Evolutionary conservation across 2,329 filamentous ascomycete genomes (phyloP).

Genomic region (Trichocomaceae sp.): DNA sequence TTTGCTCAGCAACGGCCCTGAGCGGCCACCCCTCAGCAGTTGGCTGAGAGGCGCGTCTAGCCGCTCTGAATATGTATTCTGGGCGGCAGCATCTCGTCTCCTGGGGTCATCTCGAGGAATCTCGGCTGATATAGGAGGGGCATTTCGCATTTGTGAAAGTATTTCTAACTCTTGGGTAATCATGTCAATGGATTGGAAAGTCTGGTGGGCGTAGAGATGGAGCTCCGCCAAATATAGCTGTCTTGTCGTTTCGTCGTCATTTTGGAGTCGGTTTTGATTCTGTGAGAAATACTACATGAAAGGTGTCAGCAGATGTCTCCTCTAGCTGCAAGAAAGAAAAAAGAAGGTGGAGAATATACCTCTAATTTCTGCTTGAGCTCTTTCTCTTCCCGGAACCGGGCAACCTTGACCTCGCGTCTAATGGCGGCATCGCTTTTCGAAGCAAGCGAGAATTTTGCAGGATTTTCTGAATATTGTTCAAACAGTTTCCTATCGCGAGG

Average conservation of each 20-base stretch:
- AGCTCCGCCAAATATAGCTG: conserved; percentile 72
- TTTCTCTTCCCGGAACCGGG: conserved; percentile 77
- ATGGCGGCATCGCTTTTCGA: conserved; percentile 60
- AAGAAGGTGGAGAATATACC: conserved; percentile 31
- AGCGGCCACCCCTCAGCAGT: conserved; percentile 41
- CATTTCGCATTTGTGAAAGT: conserved; percentile 61
- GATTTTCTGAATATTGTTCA: conserved; percentile 65
- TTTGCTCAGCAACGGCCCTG: conserved; percentile 67
- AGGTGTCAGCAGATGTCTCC: neutral
- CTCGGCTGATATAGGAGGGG: conserved; percentile 35
- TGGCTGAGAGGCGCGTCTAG: conserved; percentile 60
- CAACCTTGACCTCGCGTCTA: conserved; percentile 76
- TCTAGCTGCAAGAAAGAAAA: too few species aligned
- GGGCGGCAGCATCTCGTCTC: conserved; percentile 43
- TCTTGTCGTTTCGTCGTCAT: conserved; percentile 79
- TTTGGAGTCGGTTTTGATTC: conserved; percentile 55
- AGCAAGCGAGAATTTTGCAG: conserved; percentile 65
- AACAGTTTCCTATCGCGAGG: conserved; percentile 61
- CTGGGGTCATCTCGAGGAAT: conserved; percentile 31
- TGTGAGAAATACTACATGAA: conserved; percentile 50
- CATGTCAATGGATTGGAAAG: conserved; percentile 82
- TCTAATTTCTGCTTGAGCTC: conserved; percentile 77
- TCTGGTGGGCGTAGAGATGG: conserved; percentile 64
- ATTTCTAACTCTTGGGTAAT: conserved; percentile 79
- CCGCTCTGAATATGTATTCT: conserved; percentile 61